Evolutionary conservation across 768 basidiomycete genomes (phyloP).

Genomic region (Rhizopogon sp.): DNA sequence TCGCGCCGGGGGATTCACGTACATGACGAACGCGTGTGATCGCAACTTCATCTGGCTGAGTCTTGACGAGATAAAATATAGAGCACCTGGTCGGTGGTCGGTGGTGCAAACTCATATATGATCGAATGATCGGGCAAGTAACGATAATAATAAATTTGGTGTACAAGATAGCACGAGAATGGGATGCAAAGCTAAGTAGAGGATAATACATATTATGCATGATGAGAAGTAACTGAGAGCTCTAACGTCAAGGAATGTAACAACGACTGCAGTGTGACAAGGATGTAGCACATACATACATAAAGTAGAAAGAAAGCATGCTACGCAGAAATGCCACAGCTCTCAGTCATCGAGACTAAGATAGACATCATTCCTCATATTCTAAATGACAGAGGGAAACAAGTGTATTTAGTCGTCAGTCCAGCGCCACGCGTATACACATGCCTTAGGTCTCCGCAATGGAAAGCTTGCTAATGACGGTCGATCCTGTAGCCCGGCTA

Average conservation of each 20-base stretch:
- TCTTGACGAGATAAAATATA: too few species aligned
- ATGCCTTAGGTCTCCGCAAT: neutral
- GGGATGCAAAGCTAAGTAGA: neutral
- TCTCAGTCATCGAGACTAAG: neutral
- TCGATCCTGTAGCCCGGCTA: constrained; percentile 20
- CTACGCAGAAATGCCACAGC: neutral
- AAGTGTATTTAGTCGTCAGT: neutral
- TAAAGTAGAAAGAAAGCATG: neutral
- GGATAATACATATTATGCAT: neutral
- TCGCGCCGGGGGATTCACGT: neutral
- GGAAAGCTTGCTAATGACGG: neutral
- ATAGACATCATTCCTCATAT: neutral
- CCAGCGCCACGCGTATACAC: neutral
- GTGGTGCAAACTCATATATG: too few species aligned
- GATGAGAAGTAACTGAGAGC: neutral
- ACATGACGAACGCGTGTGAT: neutral
- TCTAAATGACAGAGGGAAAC: neutral
- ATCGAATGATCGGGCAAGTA: too few species aligned
- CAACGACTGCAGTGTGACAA: neutral
- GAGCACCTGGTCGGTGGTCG: too few species aligned
- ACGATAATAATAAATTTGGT: neutral
- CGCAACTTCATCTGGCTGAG: neutral
- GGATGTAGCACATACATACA: neutral
- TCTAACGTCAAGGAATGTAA: neutral
- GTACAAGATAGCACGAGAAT: neutral